Percentiles rank a stretch among this genome's conserved stretches.
phyloP scores from a whole-genome alignment of 768 basidiomycete species.

The Ephemerocybe angulata region DNA sequence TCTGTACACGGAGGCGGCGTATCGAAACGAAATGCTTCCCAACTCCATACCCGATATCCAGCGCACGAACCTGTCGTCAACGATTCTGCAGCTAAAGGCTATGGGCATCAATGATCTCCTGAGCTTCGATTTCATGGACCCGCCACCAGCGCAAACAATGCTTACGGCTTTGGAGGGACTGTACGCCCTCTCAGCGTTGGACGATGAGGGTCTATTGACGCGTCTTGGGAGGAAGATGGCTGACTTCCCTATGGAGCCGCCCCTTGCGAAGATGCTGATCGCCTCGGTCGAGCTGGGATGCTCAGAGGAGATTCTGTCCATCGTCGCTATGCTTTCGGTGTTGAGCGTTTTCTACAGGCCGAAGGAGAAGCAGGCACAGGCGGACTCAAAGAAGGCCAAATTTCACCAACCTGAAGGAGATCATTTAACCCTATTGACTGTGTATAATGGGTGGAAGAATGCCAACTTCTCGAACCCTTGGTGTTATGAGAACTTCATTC shows the following conservation, averaged over 20 bases:
- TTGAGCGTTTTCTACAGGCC: slow-evolving; percentile 97
- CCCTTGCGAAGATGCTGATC: slow-evolving; percentile 96
- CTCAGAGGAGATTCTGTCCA: slow-evolving; percentile 95
- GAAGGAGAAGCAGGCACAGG: slow-evolving; percentile 99
- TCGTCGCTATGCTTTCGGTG: slow-evolving; percentile 96
- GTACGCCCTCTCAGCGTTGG: slow-evolving; percentile 92
- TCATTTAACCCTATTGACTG: slow-evolving; percentile 85
- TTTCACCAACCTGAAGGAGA: slow-evolving; percentile 99
- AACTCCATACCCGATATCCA: slow-evolving; percentile 98
- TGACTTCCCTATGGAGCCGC: slow-evolving; percentile 97
- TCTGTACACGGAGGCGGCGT: slow-evolving; percentile 96
- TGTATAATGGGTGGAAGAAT: slow-evolving; percentile 98
- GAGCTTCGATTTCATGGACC: slow-evolving; percentile 99
- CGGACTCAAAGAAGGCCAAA: slow-evolving; percentile 99
- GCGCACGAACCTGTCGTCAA: slow-evolving; percentile 86
- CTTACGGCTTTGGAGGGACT: slow-evolving; percentile 91
- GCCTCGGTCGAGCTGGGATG: slow-evolving; percentile 96
- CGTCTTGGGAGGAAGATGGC: slow-evolving; percentile 98
- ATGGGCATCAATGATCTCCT: slow-evolving; percentile 99
- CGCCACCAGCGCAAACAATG: slow-evolving; percentile 95
- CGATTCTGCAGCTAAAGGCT: slow-evolving; percentile 93
- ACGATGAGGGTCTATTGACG: slow-evolving; percentile 94
- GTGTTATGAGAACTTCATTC: slow-evolving; percentile 99
- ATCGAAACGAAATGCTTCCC: slow-evolving; percentile 97
- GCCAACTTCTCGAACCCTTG: slow-evolving; percentile 97